Percentiles rank a stretch among this genome's conserved stretches.
Conservation (phyloP, 805 yeast genomes). For the Naumovozyma dairenensis region DNA sequence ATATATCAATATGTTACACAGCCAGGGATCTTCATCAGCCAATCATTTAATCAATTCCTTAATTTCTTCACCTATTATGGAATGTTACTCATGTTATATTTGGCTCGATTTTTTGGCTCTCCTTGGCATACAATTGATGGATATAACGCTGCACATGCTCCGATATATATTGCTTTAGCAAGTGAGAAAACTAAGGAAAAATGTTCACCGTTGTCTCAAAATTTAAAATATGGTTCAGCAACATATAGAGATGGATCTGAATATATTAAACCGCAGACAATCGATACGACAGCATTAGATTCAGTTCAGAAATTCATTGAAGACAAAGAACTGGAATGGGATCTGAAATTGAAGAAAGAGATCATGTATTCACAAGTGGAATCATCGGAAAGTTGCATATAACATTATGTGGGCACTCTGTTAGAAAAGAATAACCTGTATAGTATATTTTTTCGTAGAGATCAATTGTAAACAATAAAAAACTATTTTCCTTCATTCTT, state of each 20-base stretch:
- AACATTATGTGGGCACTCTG: no score
- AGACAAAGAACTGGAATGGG: constrained; percentile 56
- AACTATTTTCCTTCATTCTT: no score
- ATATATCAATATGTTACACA: constrained; percentile 72
- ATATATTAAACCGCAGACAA: constrained; percentile 43
- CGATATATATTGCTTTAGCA: constrained; percentile 51
- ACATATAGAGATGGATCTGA: constrained; percentile 55
- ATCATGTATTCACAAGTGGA: no score
- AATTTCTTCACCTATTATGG: constrained; percentile 74
- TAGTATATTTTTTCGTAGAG: background rate
- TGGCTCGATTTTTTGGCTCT: constrained; percentile 74
- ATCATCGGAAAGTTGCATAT: no score
- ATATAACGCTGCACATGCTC: constrained; percentile 81
- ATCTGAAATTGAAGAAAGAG: constrained; percentile 50
- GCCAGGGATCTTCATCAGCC: constrained; percentile 91
- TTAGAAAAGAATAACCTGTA: constrained; percentile 39
- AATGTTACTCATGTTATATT: constrained; percentile 72
- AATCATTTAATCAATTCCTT: constrained; percentile 64
- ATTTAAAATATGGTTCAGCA: constrained; percentile 65
- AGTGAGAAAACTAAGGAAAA: constrained; percentile 33
- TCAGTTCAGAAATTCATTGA: constrained; percentile 55
- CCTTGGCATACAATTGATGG: constrained; percentile 85
- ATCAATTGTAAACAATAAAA: background rate
- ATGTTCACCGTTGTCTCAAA: constrained; percentile 40
- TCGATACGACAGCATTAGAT: constrained; percentile 53